Evolutionary conservation across 1,139 yeast genomes (phyloP), one percentile per base, ranked within the genome.

Genomic region (Kodamaea sp.): DNA sequence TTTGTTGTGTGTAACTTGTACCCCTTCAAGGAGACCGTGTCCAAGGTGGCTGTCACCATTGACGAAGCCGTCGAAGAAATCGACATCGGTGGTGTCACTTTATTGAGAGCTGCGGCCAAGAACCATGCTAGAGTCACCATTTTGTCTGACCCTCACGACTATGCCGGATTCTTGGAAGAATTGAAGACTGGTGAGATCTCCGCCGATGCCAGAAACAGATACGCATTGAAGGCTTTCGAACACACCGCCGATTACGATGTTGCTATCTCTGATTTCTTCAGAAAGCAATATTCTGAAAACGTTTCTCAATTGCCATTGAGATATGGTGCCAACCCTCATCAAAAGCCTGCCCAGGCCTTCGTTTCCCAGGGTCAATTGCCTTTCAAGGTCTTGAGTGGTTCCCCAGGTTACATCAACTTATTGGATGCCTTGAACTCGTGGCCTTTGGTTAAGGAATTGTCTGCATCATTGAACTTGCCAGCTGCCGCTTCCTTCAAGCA

Each of bases 401-500:
- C 96, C 35, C 98, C 98, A 48, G 97, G 98, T 53, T 92, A 92
- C 74, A 90, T 92, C 62, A 92, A 92, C 72, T 72, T 92, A 57
- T 76, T 92, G 57, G 98, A 92, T 66, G 97, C 97, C 22, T 76
- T 92, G 56, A 92, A 92, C 72, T 87, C 98, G 6, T 92, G 98
- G 98, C 98, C 97, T 38, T 78, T 92, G 61, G 98, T 92, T 41
- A 89, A 90, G 71, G 98, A 92, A 70, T 80, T 92, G 56, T 83
- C 92, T 38, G 96, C 96, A 37, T 85, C 97, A 36, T 77, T 92
- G 59, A 87, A 86, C 66, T 76, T 92, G 52, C 98, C 98, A 35
- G 98, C 98, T 36, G 98, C 98, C 53, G 97, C 98, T 41, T 88
- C 96, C 24, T 92, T 92, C 75, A 92, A 92, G 76, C 98, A 92